phyloP scores from a whole-genome alignment of 768 basidiomycete genomes.

The Termitomyces sp. region DNA sequence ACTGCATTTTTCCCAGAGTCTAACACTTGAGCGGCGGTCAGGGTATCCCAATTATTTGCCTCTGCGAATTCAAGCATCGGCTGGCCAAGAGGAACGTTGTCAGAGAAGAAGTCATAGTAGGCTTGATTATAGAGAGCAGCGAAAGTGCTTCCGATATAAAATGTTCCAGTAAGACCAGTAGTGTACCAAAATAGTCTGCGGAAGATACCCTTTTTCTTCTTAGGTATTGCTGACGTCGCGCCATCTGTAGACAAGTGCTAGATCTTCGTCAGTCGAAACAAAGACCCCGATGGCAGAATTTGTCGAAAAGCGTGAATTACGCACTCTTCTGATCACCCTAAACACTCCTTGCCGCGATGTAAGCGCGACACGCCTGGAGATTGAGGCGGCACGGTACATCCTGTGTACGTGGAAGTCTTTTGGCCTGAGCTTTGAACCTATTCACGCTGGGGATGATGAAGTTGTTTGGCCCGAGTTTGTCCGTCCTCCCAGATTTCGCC shows the following conservation, averaged over 20 bases:
- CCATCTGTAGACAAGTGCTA: slow-evolving; percentile 65
- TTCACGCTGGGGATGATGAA: slow-evolving; percentile 5
- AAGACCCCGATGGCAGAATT: neutral
- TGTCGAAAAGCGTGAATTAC: slow-evolving; percentile 16
- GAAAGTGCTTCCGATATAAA: slow-evolving; percentile 81
- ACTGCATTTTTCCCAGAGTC: slow-evolving; percentile 45
- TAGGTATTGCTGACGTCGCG: slow-evolving; percentile 26
- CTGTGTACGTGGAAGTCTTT: slow-evolving; percentile 20
- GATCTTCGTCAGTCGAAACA: neutral
- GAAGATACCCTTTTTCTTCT: slow-evolving; percentile 50
- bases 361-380: slow-evolving; percentile 45
- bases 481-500: slow-evolving; percentile 15
- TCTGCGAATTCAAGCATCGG: slow-evolving; percentile 79
- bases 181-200: slow-evolving; percentile 64
- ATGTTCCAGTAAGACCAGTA: slow-evolving; percentile 59
- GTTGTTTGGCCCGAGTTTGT: slow-evolving; percentile 31
- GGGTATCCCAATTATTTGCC: slow-evolving; percentile 67
- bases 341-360: slow-evolving; percentile 40
- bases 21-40: slow-evolving; percentile 57
- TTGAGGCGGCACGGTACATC: slow-evolving; percentile 56
- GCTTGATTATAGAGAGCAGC: slow-evolving; percentile 68
- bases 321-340: slow-evolving; percentile 55
- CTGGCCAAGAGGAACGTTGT: slow-evolving; percentile 73
- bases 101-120: slow-evolving; percentile 85
- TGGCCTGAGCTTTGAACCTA: slow-evolving; percentile 10